These are phyloP conservation scores for Geranium incanum DNA, from an alignment of 441 rosid genomes.

Conservation along the genomic window DNA sequence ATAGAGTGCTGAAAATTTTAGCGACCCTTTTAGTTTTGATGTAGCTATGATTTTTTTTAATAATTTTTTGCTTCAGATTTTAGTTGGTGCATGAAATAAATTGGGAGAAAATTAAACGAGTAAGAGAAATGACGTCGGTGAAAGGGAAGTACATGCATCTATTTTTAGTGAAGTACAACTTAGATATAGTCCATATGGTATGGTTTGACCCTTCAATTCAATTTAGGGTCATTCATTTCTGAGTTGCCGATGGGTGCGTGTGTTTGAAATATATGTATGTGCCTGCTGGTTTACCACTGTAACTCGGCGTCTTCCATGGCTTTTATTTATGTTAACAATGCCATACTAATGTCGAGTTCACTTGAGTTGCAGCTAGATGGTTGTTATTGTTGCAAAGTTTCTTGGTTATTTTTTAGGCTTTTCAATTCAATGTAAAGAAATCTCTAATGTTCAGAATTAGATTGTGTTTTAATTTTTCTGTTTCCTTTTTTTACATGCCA, in stretches of 20 bases:
- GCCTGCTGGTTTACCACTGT: not conserved
- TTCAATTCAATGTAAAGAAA: not conserved
- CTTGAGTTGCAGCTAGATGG: not conserved
- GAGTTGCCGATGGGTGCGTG: not conserved
- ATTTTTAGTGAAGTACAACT: no score
- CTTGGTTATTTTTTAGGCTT: not conserved
- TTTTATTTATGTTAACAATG: not conserved
- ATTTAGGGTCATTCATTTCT: not conserved
- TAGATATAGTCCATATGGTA: not conserved
- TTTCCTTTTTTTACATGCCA: conserved; percentile 23
- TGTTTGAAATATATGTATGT: not conserved
- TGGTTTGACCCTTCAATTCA: not conserved
- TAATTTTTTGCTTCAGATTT: no score
- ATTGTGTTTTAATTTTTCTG: not conserved
- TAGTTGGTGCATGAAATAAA: no score
- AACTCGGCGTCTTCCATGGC: not conserved
- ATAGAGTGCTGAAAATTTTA: no score
- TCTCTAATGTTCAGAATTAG: not conserved
- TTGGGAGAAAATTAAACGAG: no score
- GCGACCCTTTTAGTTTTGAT: no score
- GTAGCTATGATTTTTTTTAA: no score
- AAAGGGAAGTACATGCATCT: no score
- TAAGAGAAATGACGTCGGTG: no score
- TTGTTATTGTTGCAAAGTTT: not conserved
- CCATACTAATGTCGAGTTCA: not conserved